These are phyloP conservation scores for Naematelia aurantialba DNA, from an alignment of 768 basidiomycete species.

Conservation along the genomic window DNA sequence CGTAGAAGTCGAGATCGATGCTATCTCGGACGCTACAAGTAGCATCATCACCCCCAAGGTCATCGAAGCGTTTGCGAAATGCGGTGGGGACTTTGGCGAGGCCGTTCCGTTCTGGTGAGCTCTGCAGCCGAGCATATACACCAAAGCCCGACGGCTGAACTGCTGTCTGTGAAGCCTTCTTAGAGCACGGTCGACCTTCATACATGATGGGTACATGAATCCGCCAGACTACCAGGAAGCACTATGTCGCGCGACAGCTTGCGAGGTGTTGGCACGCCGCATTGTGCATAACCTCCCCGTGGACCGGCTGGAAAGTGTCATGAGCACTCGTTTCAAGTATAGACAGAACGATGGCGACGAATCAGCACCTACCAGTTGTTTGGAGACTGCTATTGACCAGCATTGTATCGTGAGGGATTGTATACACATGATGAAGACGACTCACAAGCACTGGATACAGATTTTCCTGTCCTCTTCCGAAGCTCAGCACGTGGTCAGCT, in stretches of 20 bases:
- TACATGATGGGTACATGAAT: conserved; percentile 74
- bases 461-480: conserved; percentile 82
- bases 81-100: conserved; percentile 82
- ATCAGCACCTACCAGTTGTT: conserved; percentile 53
- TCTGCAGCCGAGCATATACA: not conserved
- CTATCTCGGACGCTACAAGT: conserved; percentile 71
- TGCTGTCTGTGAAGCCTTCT: conserved; percentile 11
- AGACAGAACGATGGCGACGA: conserved; percentile 68
- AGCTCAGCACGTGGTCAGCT: conserved; percentile 77
- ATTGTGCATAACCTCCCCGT: conserved; percentile 67
- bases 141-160: not conserved
- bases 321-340: conserved; percentile 74
- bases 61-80: conserved; percentile 67
- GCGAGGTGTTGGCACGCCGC: conserved; percentile 42
- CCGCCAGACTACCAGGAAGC: conserved; percentile 87
- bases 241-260: conserved; percentile 63
- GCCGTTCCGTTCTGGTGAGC: conserved; percentile 58
- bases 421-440: conserved; percentile 8
- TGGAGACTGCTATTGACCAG: conserved; percentile 89
- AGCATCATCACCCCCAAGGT: conserved; percentile 74
- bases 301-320: conserved; percentile 65
- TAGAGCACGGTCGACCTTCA: conserved; percentile 62
- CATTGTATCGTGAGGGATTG: conserved; percentile 61
- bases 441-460: conserved; percentile 25
- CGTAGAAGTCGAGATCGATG: conserved; percentile 66